A percentile compares a stretch with the other conserved stretches of the same genome.
phyloP scores from a whole-genome alignment of 192 early-diverging fungal species.

The Mortierella hygrophila region DNA sequence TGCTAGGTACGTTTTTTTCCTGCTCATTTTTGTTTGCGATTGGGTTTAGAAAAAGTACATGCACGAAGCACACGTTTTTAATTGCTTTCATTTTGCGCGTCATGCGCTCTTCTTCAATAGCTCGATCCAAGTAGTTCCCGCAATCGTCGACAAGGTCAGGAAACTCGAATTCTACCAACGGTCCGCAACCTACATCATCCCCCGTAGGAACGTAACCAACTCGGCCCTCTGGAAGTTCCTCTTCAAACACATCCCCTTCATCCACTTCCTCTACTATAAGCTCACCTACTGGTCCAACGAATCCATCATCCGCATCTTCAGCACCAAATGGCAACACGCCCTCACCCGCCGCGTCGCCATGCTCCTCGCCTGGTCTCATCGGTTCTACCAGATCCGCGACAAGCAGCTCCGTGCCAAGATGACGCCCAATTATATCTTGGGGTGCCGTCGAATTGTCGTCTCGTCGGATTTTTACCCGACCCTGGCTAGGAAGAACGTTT shows the following conservation, averaged over 20 bases:
- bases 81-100: background rate
- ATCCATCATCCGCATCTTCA: background rate
- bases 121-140: slow-evolving; percentile 57
- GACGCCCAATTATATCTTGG: slow-evolving; percentile 50
- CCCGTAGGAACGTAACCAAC: slow-evolving; percentile 25
- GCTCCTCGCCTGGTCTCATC: slow-evolving; percentile 8
- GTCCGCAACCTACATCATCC: slow-evolving; percentile 52
- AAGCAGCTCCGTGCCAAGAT: slow-evolving; percentile 29
- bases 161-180: slow-evolving; percentile 57
- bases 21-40: background rate
- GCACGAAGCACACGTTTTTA: background rate
- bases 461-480: slow-evolving; percentile 32
- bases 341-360: background rate
- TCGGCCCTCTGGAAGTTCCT: slow-evolving; percentile 25
- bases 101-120: slow-evolving; percentile 6
- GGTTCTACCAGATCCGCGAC: slow-evolving; percentile 17
- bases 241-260: slow-evolving; percentile 47
- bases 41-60: background rate
- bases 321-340: background rate
- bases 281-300: background rate
- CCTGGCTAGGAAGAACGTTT: slow-evolving; percentile 12
- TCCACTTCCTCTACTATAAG: slow-evolving; percentile 4
- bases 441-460: slow-evolving; percentile 46
- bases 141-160: slow-evolving; percentile 41
- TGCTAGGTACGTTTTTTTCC: slow-evolving; percentile 37